phyloP scores from a whole-genome alignment of 371 early-diverging fungal genomes.

The Lichtheimia ramosa region DNA sequence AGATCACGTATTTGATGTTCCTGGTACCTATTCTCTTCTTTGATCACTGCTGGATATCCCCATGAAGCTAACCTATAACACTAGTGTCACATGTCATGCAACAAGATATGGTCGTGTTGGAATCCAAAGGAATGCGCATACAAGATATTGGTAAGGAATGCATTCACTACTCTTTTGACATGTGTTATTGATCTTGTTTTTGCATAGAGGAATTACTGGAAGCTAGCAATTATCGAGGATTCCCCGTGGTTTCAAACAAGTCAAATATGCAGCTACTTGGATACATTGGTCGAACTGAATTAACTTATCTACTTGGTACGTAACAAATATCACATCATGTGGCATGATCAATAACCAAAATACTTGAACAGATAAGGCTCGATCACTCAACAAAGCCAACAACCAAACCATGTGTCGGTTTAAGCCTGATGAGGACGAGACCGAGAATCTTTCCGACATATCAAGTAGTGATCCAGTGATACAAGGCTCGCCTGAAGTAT shows the following conservation, averaged over 20 bases:
- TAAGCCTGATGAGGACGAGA: slow-evolving; percentile 40
- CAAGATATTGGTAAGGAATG: slow-evolving; percentile 34
- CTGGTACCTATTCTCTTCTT: slow-evolving; percentile 27
- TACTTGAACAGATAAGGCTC: slow-evolving; percentile 45
- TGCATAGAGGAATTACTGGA: slow-evolving; percentile 49
- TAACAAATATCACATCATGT: not conserved
- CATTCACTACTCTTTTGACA: not conserved
- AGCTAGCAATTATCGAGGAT: slow-evolving; percentile 68
- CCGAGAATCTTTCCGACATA: slow-evolving; percentile 24
- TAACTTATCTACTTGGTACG: slow-evolving; percentile 69
- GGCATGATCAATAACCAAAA: not conserved
- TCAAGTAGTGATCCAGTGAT: slow-evolving; percentile 23
- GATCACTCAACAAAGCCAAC: slow-evolving; percentile 46
- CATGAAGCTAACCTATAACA: not conserved
- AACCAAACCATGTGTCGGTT: slow-evolving; percentile 60
- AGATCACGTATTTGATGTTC: slow-evolving; percentile 62
- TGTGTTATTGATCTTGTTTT: too few species aligned
- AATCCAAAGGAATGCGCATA: slow-evolving; percentile 52
- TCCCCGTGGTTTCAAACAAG: slow-evolving; percentile 80
- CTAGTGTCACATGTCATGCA: slow-evolving; percentile 68
- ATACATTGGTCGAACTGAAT: slow-evolving; percentile 75
- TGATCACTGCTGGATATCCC: not conserved
- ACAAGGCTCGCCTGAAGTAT: slow-evolving; percentile 45
- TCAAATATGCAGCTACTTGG: slow-evolving; percentile 75
- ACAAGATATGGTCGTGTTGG: slow-evolving; percentile 54